Base-by-base conservation (phyloP, 2,329 filamentous ascomycete genomes). In the Xylariaceae sp. region DNA sequence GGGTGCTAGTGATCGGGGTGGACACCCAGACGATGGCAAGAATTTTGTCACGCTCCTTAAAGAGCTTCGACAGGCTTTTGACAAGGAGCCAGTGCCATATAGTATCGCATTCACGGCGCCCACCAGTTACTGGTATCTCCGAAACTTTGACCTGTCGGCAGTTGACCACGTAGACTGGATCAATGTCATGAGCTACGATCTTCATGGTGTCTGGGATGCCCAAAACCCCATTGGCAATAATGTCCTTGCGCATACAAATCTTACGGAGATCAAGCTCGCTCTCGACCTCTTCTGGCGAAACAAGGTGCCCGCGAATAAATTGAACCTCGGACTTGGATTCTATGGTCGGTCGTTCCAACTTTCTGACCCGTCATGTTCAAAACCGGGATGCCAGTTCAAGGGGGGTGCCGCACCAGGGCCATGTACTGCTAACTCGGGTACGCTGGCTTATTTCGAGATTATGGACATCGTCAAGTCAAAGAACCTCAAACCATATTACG, bases 271-370 rank as follows among this genome's bases (percentile, higher is more conserved):
- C n/a, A 64, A 75, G 5, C 27, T 59, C 0, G 67, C 68, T 0
- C 37, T 77, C 0, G 71, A 78, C 4, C 72, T 81, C 0, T 62
- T 82, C 4, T 81, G 79, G 76, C 67, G 75, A 3, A 72, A 69
- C 30, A 61, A 73, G 18, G 63, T 82, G 1, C 58, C 66, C 0
- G 69, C 79, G 0, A 26, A 47, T 0, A 75, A 78, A 44, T 59
- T 82, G 1, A 39, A 41, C 18, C 43, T 79, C 15, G 75, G 76
- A 2, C n/a, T 74, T 13, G 71, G 67, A 3, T 76, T 75, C 50
- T 4, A 18, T 52, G 20, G 74, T 3, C 24, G 62, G 21, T 16
- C 18, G 9, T 67, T 64, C 41, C 47, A 40, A 1, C 30, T 65
- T 2, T 3, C n/a, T 9, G 61, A 65, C 41, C 49, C 64, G 4